Evolutionary conservation across 1,284 basidiomycete species (phyloP).

Genomic region (Puccinia polysora): DNA sequence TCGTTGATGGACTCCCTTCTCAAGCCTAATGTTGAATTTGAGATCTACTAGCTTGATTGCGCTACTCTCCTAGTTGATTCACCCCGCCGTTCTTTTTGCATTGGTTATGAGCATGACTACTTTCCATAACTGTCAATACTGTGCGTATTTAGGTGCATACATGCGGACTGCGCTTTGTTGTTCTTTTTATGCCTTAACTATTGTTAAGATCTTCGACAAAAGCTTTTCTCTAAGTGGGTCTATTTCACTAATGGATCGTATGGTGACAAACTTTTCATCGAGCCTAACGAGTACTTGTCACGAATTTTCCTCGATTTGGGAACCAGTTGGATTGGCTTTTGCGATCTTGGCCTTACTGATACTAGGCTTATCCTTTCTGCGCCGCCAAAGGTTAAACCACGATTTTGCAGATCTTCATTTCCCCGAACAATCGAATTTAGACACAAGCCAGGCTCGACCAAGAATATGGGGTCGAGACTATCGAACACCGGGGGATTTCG

Average conservation of each 20-base stretch:
- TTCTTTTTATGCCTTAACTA: conserved; percentile 21
- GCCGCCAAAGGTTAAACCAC: conserved; percentile 15
- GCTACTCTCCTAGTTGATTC: neutral
- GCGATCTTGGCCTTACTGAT: conserved; percentile 1
- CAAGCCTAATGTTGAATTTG: neutral
- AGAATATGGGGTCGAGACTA: conserved; percentile 32
- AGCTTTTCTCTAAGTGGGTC: neutral
- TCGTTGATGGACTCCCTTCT: neutral
- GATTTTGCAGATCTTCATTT: conserved; percentile 20
- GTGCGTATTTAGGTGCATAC: conserved; percentile 5
- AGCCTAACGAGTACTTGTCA: neutral
- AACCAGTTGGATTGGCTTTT: conserved; percentile 22
- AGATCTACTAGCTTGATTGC: neutral
- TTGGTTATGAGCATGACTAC: neutral
- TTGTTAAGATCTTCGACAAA: conserved; percentile 24
- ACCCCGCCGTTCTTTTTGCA: neutral
- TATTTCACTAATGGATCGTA: neutral
- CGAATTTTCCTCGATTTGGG: neutral
- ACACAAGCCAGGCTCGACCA: neutral
- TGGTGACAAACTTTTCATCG: neutral
- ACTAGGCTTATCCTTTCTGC: conserved; percentile 6
- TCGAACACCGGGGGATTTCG: conserved; percentile 16
- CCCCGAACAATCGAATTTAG: neutral
- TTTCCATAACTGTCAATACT: neutral
- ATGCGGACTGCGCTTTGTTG: conserved; percentile 10